Evolutionary conservation across 1,284 basidiomycete species (phyloP), one percentile per base, ranked within the genome.

Genomic region (Malassezia japonica): DNA sequence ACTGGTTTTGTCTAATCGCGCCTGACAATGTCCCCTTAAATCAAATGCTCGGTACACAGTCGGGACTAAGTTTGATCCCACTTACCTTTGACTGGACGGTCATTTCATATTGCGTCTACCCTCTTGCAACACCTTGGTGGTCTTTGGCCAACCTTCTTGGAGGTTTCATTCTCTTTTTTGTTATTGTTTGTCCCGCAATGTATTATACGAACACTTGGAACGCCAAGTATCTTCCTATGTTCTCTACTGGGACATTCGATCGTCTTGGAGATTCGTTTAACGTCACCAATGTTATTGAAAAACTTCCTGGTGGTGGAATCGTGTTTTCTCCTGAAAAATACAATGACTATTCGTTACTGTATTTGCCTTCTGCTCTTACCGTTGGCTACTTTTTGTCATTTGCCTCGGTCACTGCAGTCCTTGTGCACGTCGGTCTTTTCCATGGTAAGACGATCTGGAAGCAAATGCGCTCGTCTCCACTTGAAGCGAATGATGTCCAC

Each of bases 111-210:
- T 84, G 90, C 56, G 86, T 85, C 2, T 87, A 85, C 60, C 92
- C 94, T 3, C 77, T 98, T 51, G 85, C 90, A 79, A 81, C 84
- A 18, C 92, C 94, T 2, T 98, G 91, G 91, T 98, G 91, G 91
- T 91, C 92, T 0, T 81, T 89, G 72, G 84, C 85, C 39, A 92
- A 98, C 74, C 79, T 91, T 52, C 86, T 89, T 64, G 65, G 81
- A 34, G 87, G 89, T 2, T 96, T 95, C 73, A 80, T 89, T 33
- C 39, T 90, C 18, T 87, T 92, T 74, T 90, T 85, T 74, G 96
- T 91, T 90, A 81, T 96, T 62, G 34, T 27, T 6, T 28, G 27
- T 21, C 40, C 40, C 7, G 13, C 24, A 10, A 74, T 98, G 50
- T 96, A 96, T 76, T 98, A 94, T 76, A 83, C 82, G 50, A 91